Evolutionary conservation across 192 early-diverging fungal genomes (phyloP).

Genomic region (Endogone sp.): DNA sequence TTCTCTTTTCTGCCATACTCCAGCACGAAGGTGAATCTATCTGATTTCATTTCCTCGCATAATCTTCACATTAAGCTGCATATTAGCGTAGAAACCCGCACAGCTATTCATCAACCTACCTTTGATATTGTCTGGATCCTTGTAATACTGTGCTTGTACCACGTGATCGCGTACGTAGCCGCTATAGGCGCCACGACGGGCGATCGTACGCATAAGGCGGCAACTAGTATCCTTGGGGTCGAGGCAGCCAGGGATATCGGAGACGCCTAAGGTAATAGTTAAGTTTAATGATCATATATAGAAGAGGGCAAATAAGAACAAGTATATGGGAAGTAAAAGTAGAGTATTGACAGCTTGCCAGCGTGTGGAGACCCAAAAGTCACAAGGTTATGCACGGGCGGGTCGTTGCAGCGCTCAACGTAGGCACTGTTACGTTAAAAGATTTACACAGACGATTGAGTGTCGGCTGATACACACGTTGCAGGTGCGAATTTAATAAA

Average conservation of each 20-base stretch:
- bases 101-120: no score
- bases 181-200: constrained; percentile 77
- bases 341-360: constrained; percentile 33
- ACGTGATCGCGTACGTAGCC: constrained; percentile 78
- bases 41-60: no score
- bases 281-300: neutral
- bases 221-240: constrained; percentile 54
- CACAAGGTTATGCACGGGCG: constrained; percentile 71
- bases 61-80: no score
- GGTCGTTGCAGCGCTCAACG: constrained; percentile 76
- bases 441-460: constrained; percentile 5
- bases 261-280: constrained; percentile 41
- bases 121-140: constrained; percentile 38
- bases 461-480: no score
- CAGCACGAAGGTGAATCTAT: no score
- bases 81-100: no score
- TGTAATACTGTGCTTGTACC: constrained; percentile 95
- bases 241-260: constrained; percentile 76
- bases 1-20: no score
- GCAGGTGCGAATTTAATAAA: no score
- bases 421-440: constrained; percentile 63
- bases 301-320: neutral
- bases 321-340: neutral
- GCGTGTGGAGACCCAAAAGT: constrained; percentile 86
- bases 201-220: constrained; percentile 70